Evolutionary conservation across 164 flowering plant species (phyloP).

Genomic region (Stephania japonica): DNA sequence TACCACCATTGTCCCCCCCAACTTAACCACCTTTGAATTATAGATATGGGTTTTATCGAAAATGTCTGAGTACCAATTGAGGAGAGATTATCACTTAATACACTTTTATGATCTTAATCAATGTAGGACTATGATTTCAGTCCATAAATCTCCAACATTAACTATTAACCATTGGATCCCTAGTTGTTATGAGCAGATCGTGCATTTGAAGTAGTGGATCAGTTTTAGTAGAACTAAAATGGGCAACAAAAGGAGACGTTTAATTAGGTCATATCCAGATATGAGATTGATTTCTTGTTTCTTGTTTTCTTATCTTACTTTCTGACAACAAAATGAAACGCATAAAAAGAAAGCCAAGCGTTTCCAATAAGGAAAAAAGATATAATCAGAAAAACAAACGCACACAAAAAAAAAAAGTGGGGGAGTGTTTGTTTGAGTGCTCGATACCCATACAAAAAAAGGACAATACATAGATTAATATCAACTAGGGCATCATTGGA

Average conservation of each 20-base stretch:
- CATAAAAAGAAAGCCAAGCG: not conserved
- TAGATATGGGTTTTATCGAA: too few species aligned
- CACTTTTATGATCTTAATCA: too few species aligned
- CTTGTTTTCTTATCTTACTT: not conserved
- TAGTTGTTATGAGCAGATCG: not conserved
- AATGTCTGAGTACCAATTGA: too few species aligned
- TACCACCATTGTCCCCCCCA: too few species aligned
- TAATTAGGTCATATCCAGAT: not conserved
- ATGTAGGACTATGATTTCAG: too few species aligned
- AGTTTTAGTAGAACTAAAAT: not conserved
- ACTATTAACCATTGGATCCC: not conserved
- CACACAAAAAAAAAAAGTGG: not conserved
- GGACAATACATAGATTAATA: too few species aligned
- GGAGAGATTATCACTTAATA: too few species aligned
- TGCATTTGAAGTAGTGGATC: not conserved
- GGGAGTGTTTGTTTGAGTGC: not conserved
- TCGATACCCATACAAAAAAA: not conserved
- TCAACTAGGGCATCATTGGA: too few species aligned
- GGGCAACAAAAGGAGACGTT: not conserved
- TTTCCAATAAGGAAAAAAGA: not conserved
- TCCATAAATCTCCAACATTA: too few species aligned
- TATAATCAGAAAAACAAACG: not conserved
- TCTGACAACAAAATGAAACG: not conserved
- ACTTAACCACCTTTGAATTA: too few species aligned
- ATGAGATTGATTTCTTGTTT: not conserved